phyloP scores from a whole-genome alignment of 2,329 filamentous ascomycete species.

The Sporothrix brunneoviolacea region DNA sequence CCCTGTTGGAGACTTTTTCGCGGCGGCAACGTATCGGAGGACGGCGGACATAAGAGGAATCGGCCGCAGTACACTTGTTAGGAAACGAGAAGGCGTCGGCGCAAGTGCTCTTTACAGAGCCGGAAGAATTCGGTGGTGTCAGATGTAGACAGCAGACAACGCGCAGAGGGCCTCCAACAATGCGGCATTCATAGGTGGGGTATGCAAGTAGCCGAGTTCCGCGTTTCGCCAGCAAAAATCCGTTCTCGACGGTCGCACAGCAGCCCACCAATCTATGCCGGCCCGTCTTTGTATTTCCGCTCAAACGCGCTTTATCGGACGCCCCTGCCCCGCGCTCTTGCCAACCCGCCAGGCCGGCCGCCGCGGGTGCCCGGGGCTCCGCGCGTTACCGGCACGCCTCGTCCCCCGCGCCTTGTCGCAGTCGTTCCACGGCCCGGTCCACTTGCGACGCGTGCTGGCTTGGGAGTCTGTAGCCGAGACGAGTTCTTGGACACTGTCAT shows the following conservation, averaged over 20 bases:
- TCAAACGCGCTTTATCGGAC: slow-evolving; percentile 31
- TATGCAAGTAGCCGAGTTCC: slow-evolving; percentile 15
- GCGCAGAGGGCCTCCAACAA: no score
- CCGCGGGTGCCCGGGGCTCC: slow-evolving; percentile 27
- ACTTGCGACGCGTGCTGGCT: slow-evolving; percentile 42
- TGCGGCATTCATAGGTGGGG: background rate
- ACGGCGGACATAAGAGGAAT: slow-evolving; percentile 13
- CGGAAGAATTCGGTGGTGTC: no score
- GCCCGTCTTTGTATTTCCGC: background rate
- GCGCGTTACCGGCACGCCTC: slow-evolving; percentile 25
- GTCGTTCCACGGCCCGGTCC: slow-evolving; percentile 32
- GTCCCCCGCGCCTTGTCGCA: slow-evolving; percentile 29
- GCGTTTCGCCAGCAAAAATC: background rate
- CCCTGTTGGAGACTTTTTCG: slow-evolving; percentile 38
- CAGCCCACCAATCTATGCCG: no score
- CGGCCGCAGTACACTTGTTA: no score
- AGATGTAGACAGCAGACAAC: no score
- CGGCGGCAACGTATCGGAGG: slow-evolving; percentile 41
- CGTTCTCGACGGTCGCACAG: background rate
- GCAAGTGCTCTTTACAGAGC: no score
- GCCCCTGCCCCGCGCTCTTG: slow-evolving; percentile 39
- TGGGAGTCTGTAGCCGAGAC: slow-evolving; percentile 39
- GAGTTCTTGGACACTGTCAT: slow-evolving; percentile 42
- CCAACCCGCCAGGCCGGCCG: slow-evolving; percentile 39
- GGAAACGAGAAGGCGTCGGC: no score